Base-by-base conservation (phyloP, 1,284 basidiomycete genomes). In the Tilletia indica region DNA sequence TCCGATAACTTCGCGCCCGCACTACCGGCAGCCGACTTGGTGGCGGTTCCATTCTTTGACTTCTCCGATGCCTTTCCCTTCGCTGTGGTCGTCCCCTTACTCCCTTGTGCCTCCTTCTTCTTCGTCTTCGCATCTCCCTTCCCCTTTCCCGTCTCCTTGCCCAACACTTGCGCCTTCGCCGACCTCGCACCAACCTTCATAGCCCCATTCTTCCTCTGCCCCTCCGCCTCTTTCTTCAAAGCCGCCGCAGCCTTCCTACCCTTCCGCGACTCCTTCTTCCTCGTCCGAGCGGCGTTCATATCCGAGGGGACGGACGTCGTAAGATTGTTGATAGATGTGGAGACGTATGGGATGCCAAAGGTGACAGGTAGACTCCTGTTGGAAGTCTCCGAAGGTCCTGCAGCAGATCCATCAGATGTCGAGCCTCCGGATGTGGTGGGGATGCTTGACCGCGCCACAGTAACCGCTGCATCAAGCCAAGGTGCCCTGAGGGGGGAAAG, bases 291-390 rank as follows among this genome's bases (percentile, higher is more conserved):
- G 21, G 51, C 25, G 9, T n/a, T 48, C 36, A 72, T 63, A 14
- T 72, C 34, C 0, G 39, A 31, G n/a, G 73, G 73, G 3, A 71
- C 66, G 25, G 68, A 67, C 5, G 67, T 49, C 3, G 54, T 45
- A 14, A 74, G 45, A 58, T 70, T 68, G 48, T 71, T 70, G 14
- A 74, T 45, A 31, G 45, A 58, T 11, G 70, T 49, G 11, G 67
- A 38, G 4, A 16, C 5, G 36, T 64, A 39, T 38, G 61, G 61
- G 8, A 64, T 64, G 38, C 34, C 61, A 21, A 64, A 64, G 34
- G 19, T 14, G 38, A 64, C 16, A 39, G 61, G 61, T 16, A 64
- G 3, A 5, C 36, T 36, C 12, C 61, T 34, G 12, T 25, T 19
- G 42, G n/a, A 34, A 34, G 25, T 63, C 1, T 3, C 25, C 34